These are phyloP conservation scores for Ascodesmis nigricans DNA, from an alignment of 495 filamentous ascomycete genomes.

Conservation along the genomic window DNA sequence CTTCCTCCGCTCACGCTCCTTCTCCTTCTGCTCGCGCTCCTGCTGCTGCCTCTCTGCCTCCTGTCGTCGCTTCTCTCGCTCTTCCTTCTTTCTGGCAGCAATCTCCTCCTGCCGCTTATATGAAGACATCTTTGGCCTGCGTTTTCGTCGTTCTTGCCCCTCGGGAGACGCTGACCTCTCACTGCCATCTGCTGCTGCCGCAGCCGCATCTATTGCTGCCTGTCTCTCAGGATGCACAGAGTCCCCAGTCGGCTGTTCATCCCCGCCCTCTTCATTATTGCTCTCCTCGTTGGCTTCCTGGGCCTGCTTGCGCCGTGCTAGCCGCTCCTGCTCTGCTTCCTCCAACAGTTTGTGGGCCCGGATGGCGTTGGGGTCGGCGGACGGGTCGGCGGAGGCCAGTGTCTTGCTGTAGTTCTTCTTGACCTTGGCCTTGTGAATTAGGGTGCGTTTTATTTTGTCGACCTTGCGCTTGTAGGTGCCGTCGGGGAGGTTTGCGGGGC, in stretches of 20 bases:
- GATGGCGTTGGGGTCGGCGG: conserved; percentile 9
- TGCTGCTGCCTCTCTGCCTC: conserved; percentile 40
- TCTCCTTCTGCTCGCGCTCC: conserved; percentile 46
- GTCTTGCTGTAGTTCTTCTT: conserved; percentile 86
- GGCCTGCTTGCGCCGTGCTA: conserved; percentile 11
- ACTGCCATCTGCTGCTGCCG: conserved; percentile 23
- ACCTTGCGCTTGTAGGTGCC: conserved; percentile 82
- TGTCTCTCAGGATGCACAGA: conserved; percentile 53
- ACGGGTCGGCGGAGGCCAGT: conserved; percentile 29
- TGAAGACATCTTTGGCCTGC: conserved; percentile 38
- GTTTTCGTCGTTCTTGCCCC: conserved; percentile 11
- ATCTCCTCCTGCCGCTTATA: conserved; percentile 55
- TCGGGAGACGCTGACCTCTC: conserved; percentile 17
- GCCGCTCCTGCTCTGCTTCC: conserved; percentile 12
- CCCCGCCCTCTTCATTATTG: conserved; percentile 10
- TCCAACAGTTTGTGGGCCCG: conserved; percentile 19
- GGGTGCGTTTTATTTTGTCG: conserved; percentile 71
- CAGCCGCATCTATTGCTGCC: conserved; percentile 37
- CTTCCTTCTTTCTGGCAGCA: conserved; percentile 42
- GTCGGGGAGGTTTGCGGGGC: conserved; percentile 82
- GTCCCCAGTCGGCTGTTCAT: conserved; percentile 20
- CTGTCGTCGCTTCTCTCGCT: conserved; percentile 29
- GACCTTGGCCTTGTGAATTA: conserved; percentile 85
- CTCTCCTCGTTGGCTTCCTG: conserved; percentile 8
- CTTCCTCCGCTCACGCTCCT: conserved; percentile 50